phyloP scores from a whole-genome alignment of 805 yeast species.

The Wickerhamiella brachini region DNA sequence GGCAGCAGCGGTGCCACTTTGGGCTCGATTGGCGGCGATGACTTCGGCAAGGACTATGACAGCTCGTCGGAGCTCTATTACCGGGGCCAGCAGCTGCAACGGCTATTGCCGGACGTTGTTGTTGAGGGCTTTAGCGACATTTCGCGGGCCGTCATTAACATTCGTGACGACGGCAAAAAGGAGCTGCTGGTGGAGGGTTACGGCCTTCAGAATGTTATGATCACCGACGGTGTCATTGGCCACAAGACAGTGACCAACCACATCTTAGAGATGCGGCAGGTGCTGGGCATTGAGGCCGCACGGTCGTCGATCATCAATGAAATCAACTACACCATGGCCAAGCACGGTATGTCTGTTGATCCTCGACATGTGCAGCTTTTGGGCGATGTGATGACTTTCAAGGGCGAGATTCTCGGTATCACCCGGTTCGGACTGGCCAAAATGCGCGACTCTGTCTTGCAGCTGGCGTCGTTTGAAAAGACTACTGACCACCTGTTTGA shows the following conservation, averaged over 20 bases:
- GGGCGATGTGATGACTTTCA: slow-evolving; percentile 98
- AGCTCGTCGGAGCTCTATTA: slow-evolving; percentile 50
- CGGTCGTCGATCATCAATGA: slow-evolving; percentile 84
- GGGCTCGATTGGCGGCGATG: neutral
- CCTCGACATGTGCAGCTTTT: slow-evolving; percentile 96
- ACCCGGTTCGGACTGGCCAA: slow-evolving; percentile 96
- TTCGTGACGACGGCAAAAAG: slow-evolving; percentile 63
- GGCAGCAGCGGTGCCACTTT: neutral
- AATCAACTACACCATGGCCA: slow-evolving; percentile 94
- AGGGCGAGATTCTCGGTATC: slow-evolving; percentile 96
- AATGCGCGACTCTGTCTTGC: slow-evolving; percentile 96
- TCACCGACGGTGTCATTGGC: slow-evolving; percentile 92
- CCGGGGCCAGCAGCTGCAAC: slow-evolving; percentile 77
- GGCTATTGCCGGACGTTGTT: slow-evolving; percentile 74
- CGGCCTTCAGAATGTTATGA: slow-evolving; percentile 91
- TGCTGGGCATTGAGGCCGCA: slow-evolving; percentile 96
- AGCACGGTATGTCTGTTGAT: slow-evolving; percentile 99
- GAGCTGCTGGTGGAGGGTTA: slow-evolving; percentile 96
- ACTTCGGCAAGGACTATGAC: slow-evolving; percentile 1
- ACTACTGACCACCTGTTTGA: slow-evolving; percentile 97
- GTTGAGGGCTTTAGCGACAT: slow-evolving; percentile 89
- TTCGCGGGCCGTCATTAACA: slow-evolving; percentile 91
- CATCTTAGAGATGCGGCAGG: slow-evolving; percentile 74
- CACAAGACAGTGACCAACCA: slow-evolving; percentile 81
- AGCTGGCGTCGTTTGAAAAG: slow-evolving; percentile 93